phyloP scores from a whole-genome alignment of 257 asterid genomes.

The Scutellaria minor region DNA sequence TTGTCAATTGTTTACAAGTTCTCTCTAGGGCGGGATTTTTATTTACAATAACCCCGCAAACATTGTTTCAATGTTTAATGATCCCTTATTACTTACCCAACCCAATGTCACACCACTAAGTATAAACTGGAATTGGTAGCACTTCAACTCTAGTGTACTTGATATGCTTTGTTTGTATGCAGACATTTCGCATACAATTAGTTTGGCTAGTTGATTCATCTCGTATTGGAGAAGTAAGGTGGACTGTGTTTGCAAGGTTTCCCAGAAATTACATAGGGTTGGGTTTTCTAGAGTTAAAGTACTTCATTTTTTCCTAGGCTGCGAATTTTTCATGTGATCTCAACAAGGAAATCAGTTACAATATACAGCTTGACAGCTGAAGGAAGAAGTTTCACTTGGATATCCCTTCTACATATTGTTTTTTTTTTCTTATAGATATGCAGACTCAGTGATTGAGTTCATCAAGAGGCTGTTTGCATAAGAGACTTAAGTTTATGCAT shows the following conservation, averaged over 20 bases:
- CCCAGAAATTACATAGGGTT: neutral
- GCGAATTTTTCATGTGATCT: neutral
- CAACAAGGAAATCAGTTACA: neutral
- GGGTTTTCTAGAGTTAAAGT: neutral
- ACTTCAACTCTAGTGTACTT: neutral
- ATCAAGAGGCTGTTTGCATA: neutral
- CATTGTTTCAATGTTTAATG: neutral
- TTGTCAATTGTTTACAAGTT: neutral
- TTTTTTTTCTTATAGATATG: neutral
- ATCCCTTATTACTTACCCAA: neutral
- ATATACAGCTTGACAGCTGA: neutral
- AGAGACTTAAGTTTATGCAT: neutral
- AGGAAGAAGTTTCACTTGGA: neutral
- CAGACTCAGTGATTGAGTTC: neutral
- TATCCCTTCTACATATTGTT: neutral
- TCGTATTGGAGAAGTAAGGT: neutral
- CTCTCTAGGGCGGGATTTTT: slow-evolving; percentile 4
- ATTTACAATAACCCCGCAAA: slow-evolving; percentile 11
- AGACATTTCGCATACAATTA: neutral
- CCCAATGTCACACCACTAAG: neutral
- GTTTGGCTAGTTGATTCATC: neutral
- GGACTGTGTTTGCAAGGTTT: neutral
- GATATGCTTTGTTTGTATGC: neutral
- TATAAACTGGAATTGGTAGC: neutral
- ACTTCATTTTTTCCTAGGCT: neutral